Base-by-base conservation (phyloP, 257 asterid genomes). In the Cinchona pubescens region DNA sequence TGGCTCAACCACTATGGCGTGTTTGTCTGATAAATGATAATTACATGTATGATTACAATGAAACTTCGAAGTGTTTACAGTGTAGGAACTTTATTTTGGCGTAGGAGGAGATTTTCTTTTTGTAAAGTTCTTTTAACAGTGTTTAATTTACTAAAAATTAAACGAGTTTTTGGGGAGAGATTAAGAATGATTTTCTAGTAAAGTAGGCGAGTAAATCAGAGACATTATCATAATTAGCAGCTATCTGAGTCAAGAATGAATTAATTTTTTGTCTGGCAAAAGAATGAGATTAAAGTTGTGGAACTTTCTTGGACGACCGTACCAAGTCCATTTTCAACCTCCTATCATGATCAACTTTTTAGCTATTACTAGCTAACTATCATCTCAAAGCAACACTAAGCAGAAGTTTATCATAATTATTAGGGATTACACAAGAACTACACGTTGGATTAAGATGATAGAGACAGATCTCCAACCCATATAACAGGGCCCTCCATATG, bases 321-420 rank as follows among this genome's bases (percentile, higher is more conserved):
- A 45, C 40, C 25, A 45, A 73, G 59, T 23, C 34, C 25, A 13
- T 59, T 42, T 42, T 59, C 40, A 72, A n/a, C 27, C 55, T 58
- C 3, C 27, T 27, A 30, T 62, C 78, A 74, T 74, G 11, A 62
- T 74, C 53, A 48, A 63, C 64, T 46, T 74, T 74, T 58, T 14
- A 25, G 45, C 43, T 37, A 11, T 30, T n/a, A n/a, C n/a, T n/a
- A n/a, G 0, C 58, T 40, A 43, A 59, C 13, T 27, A 58, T 72
- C n/a, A 43, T 25, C 60, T 11, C 61, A 62, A 66, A 40, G 35
- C 32, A 32, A 32, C 25, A 45, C 9, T 30, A 25, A 32, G 3
- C 21, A 4, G 3, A 30, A 19, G 29, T 27, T 75, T 14, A 75
- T 43, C 38, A 35, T 11, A 53, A 53, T 53, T 3, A 58, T 27